Percentiles rank a stretch among this genome's conserved stretches.
phyloP scores from a whole-genome alignment of 306 rosid genomes.

The Sindora glabra region DNA sequence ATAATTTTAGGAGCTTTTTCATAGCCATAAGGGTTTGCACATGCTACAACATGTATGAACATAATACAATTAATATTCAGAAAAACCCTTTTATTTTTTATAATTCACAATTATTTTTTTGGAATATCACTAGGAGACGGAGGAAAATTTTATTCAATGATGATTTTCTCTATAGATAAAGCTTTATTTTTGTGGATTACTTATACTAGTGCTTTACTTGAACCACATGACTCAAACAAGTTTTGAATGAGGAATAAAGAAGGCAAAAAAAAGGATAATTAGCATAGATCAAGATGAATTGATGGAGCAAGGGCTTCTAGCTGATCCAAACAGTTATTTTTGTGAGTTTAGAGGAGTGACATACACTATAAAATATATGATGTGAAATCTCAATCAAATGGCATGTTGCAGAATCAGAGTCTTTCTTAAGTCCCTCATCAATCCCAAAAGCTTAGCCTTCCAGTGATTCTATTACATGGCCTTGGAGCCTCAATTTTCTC shows the following conservation, averaged over 20 bases:
- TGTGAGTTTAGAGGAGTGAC: conserved; percentile 71
- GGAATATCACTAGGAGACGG: background rate
- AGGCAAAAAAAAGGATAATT: conserved; percentile 47
- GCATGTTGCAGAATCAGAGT: conserved; percentile 25
- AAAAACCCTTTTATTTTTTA: background rate
- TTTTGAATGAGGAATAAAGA: conserved; percentile 40
- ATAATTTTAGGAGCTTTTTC: too few species aligned
- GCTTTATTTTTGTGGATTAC: conserved; percentile 12
- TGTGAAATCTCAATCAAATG: conserved; percentile 28
- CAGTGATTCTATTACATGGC: conserved; percentile 81
- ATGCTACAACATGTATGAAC: background rate
- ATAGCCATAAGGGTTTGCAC: background rate
- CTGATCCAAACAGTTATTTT: conserved; percentile 80
- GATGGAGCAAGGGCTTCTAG: conserved; percentile 58
- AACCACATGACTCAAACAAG: conserved; percentile 27
- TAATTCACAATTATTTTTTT: background rate
- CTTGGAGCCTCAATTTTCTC: conserved; percentile 92
- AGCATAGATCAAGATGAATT: conserved; percentile 84
- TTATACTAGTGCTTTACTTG: background rate
- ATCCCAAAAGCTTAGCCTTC: conserved; percentile 37
- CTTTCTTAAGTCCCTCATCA: conserved; percentile 23
- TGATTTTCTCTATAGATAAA: too few species aligned
- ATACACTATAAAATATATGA: conserved; percentile 78
- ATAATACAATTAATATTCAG: background rate
- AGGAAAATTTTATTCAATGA: background rate